Evolutionary conservation across 192 early-diverging fungal species (phyloP).

Genomic region (Ambispora gerdemannii): DNA sequence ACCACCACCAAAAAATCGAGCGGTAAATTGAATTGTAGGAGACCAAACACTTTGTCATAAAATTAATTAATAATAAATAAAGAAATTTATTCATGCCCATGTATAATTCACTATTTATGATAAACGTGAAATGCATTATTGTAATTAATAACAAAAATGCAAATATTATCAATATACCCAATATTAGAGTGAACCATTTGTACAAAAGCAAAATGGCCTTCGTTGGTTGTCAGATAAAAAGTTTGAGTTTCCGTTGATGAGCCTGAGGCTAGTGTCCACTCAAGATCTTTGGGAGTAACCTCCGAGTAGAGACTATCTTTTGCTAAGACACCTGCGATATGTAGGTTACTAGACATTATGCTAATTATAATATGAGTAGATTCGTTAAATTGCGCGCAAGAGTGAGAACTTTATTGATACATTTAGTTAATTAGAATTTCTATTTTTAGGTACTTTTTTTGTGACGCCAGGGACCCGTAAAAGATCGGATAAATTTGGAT

Average conservation of each 20-base stretch:
- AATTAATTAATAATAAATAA: constrained; percentile 21
- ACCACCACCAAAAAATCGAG: constrained; percentile 68
- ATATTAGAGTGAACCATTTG: constrained; percentile 91
- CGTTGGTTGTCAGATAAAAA: constrained; percentile 72
- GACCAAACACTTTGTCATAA: constrained; percentile 33
- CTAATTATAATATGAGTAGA: too few species aligned
- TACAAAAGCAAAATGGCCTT: constrained; percentile 77
- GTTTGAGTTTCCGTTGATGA: constrained; percentile 87
- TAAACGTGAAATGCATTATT: too few species aligned
- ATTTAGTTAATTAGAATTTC: too few species aligned
- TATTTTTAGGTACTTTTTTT: too few species aligned
- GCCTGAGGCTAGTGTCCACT: constrained; percentile 65
- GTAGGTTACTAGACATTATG: background rate
- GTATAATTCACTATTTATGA: too few species aligned
- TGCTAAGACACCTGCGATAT: constrained; percentile 17
- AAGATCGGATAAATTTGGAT: too few species aligned
- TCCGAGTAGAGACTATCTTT: constrained; percentile 46
- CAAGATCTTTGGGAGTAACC: constrained; percentile 59
- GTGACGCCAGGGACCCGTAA: too few species aligned
- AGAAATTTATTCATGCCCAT: background rate
- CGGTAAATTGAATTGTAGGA: constrained; percentile 71
- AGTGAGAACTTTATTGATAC: too few species aligned
- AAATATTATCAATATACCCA: too few species aligned
- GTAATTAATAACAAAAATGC: too few species aligned
- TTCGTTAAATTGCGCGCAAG: too few species aligned